Percentiles rank a stretch among this genome's conserved stretches.
Evolutionary conservation across 2,329 filamentous ascomycete genomes (phyloP).

Genomic region (Paraphaeosphaeria sporulosa): DNA sequence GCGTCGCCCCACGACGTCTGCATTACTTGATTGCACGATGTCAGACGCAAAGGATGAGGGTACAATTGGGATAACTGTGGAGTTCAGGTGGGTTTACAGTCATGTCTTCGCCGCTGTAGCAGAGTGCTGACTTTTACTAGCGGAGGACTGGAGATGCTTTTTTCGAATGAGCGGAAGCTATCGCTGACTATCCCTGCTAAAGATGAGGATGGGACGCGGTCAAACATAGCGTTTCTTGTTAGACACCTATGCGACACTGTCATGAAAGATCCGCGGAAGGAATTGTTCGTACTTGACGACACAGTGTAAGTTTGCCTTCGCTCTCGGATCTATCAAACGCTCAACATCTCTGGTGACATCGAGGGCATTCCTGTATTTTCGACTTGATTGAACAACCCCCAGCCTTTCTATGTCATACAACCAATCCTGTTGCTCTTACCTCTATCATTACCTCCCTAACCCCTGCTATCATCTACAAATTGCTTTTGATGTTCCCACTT

Average conservation of each 20-base stretch:
- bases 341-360: no score
- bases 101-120: no score
- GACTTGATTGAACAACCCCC: no score
- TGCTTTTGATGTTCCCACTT: no score
- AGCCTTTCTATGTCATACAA: no score
- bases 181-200: conserved; percentile 71
- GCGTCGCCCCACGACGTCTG: background rate
- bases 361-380: no score
- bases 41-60: conserved; percentile 22
- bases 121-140: no score
- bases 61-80: conserved; percentile 69
- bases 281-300: conserved; percentile 86
- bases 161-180: conserved; percentile 81
- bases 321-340: no score
- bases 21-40: conserved; percentile 4
- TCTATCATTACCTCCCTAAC: no score
- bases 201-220: conserved; percentile 65
- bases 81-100: no score
- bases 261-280: conserved; percentile 84
- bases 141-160: conserved; percentile 93
- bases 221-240: conserved; percentile 79
- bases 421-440: no score
- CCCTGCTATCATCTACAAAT: no score
- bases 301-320: conserved; percentile 81
- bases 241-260: conserved; percentile 78